Evolutionary conservation across 106 monocot species (phyloP).

Genomic region (Acanthochlamys bracteata): DNA sequence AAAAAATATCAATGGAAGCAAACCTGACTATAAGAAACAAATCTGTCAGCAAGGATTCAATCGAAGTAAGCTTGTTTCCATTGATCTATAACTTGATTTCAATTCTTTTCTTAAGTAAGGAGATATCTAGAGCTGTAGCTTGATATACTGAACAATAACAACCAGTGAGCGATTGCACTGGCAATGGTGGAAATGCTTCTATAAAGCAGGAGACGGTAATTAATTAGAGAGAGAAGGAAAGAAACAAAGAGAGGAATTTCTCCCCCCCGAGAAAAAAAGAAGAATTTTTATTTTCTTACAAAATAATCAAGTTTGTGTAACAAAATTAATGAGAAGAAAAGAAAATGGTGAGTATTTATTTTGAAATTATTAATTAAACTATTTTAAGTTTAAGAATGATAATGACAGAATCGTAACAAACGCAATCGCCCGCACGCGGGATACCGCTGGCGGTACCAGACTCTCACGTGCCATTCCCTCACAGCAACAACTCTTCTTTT

Average conservation of each 20-base stretch:
- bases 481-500: not conserved
- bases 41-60: too few species aligned
- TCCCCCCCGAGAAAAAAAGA: not conserved
- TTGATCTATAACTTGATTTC: too few species aligned
- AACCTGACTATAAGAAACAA: too few species aligned
- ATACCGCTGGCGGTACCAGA: not conserved
- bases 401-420: not conserved
- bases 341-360: not conserved
- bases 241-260: not conserved
- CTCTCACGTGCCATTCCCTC: not conserved
- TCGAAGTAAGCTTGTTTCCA: too few species aligned
- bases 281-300: not conserved
- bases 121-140: too few species aligned
- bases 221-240: not conserved
- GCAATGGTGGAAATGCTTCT: not conserved
- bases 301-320: not conserved
- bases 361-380: too few species aligned
- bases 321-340: not conserved
- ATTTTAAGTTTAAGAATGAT: not conserved
- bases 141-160: not conserved
- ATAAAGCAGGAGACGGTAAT: not conserved
- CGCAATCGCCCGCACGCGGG: not conserved
- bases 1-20: too few species aligned
- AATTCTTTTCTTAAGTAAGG: too few species aligned
- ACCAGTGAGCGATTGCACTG: not conserved